Base-by-base conservation (phyloP, 106 monocot genomes). In the Dendrobium huoshanense region DNA sequence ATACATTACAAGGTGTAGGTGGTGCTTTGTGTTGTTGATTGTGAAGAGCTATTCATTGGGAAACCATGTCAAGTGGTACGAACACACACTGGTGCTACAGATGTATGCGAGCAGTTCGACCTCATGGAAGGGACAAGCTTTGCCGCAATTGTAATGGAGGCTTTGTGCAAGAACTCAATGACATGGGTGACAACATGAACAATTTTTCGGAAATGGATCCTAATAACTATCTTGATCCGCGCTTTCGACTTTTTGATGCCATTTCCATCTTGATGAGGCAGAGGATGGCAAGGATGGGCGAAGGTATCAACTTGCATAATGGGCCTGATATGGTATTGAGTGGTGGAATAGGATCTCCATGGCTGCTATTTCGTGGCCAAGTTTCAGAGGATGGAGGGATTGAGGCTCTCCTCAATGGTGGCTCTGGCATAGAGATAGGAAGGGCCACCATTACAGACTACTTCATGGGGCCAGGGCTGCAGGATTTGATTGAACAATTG, bases 41-140 rank as follows among this genome's bases (percentile, higher is more conserved):
- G 37, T 41, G 37, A 2, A 42, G 16, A 20, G 17, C 18, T 33
- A 41, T 67, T 9, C 22, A 24, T 67, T n/a, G 73, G 4, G 72
- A 49, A 70, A 70, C 45, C 42, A 95, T 95, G 95, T 86, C 92
- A 17, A 59, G 68, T 41, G 73, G 88, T 45, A 8, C 45, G 29
- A 84, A 76, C 65, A 89, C 87, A 1, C 85, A 95, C 72, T 95
- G 95, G 95, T 95, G 95, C 70, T 85, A 91, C 77, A 83, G 81
- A 67, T 95, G 95, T 83, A 51, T 80, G 79, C 84, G 77, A 51
- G 29, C 86, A 55, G 83, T 95, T 77, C 80, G 87, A 68, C 89
- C 85, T 55, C 86, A 70, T 27, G 88, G 84, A 11, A 75, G 65
- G 83, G 81, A 85, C 11, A 75, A 82, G 78, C 81, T 89, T 41